These are phyloP conservation scores for Morella rubra DNA, from an alignment of 306 rosid genomes.

Conservation along the genomic window DNA sequence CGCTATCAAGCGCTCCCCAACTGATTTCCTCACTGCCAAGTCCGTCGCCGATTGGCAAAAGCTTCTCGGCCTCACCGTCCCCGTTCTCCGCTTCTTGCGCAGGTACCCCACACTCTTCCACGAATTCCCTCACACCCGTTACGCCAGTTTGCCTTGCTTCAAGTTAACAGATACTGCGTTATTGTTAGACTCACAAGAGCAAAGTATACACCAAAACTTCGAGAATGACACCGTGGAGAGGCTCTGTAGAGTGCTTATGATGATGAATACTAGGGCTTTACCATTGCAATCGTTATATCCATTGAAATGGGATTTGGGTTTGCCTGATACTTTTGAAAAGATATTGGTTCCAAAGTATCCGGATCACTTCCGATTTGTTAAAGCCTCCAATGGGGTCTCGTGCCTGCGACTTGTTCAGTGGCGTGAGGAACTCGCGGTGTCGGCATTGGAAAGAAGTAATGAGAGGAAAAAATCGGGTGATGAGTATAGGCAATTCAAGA, in stretches of 20 bases:
- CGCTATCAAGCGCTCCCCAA: conserved; percentile 81
- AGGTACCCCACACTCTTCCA: conserved; percentile 82
- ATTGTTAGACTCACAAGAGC: conserved; percentile 62
- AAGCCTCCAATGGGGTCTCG: conserved; percentile 49
- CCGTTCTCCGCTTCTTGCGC: conserved; percentile 86
- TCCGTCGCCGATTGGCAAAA: conserved; percentile 82
- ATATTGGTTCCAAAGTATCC: conserved; percentile 61
- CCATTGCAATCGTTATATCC: conserved; percentile 54
- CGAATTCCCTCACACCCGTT: conserved; percentile 83
- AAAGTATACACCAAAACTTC: conserved; percentile 40
- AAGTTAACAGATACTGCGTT: conserved; percentile 70
- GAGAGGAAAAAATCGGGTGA: conserved; percentile 38
- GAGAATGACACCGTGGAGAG: conserved; percentile 56
- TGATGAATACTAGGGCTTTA: conserved; percentile 50
- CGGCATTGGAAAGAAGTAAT: conserved; percentile 67
- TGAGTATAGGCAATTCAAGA: conserved; percentile 67
- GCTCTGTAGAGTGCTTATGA: conserved; percentile 76
- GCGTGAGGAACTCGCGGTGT: conserved; percentile 64
- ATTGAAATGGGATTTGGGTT: conserved; percentile 82
- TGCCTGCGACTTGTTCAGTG: conserved; percentile 44
- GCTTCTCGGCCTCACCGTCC: conserved; percentile 85
- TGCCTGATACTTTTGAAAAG: conserved; percentile 72
- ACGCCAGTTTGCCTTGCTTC: conserved; percentile 71
- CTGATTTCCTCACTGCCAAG: conserved; percentile 68
- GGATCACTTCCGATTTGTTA: conserved; percentile 48